A percentile compares a stretch with the other conserved stretches of the same genome.
Evolutionary conservation across 2,329 filamentous ascomycete species (phyloP).

Genomic region (Erysiphe neolycopersici): DNA sequence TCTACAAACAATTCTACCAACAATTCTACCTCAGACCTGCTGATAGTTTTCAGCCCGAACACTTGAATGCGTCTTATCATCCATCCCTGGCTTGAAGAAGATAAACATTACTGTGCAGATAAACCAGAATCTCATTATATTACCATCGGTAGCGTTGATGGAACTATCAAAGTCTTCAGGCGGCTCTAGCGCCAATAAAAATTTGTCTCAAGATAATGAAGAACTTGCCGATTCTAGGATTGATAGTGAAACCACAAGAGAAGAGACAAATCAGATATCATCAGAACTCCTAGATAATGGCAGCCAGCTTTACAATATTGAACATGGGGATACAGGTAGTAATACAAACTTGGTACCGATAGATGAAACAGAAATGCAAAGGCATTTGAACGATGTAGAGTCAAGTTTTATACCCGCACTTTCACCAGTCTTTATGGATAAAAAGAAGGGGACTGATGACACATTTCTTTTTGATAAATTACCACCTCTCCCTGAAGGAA

Average conservation of each 20-base stretch:
- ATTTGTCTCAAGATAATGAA: neutral
- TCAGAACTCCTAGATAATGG: slow-evolving; percentile 6
- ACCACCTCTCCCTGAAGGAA: slow-evolving; percentile 1
- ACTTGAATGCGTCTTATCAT: too few relatives aligned
- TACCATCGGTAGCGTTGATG: neutral
- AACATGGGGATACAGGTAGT: slow-evolving; percentile 6
- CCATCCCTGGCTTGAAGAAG: too few relatives aligned
- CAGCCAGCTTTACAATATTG: slow-evolving; percentile 10
- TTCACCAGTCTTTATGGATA: slow-evolving; percentile 25
- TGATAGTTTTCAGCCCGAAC: too few relatives aligned
- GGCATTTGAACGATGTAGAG: slow-evolving; percentile 33
- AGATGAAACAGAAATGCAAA: slow-evolving; percentile 13
- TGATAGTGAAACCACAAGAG: neutral
- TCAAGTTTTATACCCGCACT: slow-evolving; percentile 34
- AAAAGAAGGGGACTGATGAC: slow-evolving; percentile 23
- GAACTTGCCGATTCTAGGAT: neutral
- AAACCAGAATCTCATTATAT: too few relatives aligned
- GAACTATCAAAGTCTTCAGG: neutral
- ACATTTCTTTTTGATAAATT: slow-evolving; percentile 28
- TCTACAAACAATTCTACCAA: too few relatives aligned
- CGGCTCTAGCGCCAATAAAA: neutral
- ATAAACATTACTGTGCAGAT: too few relatives aligned
- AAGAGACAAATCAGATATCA: neutral
- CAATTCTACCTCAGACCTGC: too few relatives aligned
- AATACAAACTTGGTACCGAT: slow-evolving; percentile 8